Evolutionary conservation across 352 stramenopile genomes (phyloP), one percentile per base, ranked within the genome.

Genomic region (Plasmopara viticola): DNA sequence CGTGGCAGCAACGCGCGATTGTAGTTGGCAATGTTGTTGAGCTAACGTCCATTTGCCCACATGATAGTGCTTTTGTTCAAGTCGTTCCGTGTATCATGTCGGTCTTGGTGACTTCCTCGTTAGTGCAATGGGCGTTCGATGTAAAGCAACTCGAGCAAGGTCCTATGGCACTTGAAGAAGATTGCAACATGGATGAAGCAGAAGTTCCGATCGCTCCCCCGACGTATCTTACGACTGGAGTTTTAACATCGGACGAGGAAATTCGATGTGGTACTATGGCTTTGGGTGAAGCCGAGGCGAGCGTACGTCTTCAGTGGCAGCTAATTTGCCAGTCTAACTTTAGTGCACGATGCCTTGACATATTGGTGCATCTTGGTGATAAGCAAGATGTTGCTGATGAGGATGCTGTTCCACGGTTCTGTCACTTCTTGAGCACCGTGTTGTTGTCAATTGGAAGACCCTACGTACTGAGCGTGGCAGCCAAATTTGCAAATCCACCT

Each of bases 401-500:
- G 4, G 64, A 60, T 47, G 53, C 64, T 3, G 53, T 77, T n/a
- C 42, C 48, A 18, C 53, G 42, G 6, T 53, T 86, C 8, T 82
- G 68, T 34, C 28, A 60, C 17, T 56, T 74, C 20, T 70, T 86
- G 42, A 51, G 63, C 0, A 66, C 53, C 10, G 35, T 89, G 4
- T 40, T 86, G 9, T 50, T 86, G 9, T 74, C 67, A 7, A 44
- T 72, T 6, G 68, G 70, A 25, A 59, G 66, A 5, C 46, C 58
- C 6, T 72, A 89, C n/a, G 48, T 86, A 29, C 52, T 86, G 6
- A 72, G 42, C 14, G 51, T 86, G 17, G 64, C 56, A 5, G 56
- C 70, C 41, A 75, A 56, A 20, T 86, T 86, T 51, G 64, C 62
- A 12, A 63, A 71, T 7, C 75, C 78, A 15, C 46, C 68, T 8